Evolutionary conservation across 768 basidiomycete genomes (phyloP).

Genomic region (Tylopilus rubrobrunneus): DNA sequence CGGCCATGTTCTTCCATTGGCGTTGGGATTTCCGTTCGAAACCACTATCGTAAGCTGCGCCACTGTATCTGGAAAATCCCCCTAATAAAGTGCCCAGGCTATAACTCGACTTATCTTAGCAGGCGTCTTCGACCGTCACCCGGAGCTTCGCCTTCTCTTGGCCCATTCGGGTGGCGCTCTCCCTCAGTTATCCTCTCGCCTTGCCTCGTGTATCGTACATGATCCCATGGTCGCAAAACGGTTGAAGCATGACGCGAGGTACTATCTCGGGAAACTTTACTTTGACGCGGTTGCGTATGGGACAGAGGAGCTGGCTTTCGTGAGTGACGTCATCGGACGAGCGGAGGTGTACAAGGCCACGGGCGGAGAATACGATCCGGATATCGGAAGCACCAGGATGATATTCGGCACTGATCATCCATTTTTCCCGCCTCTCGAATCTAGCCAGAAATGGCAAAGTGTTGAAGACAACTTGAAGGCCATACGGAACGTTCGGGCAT

Average conservation of each 20-base stretch:
- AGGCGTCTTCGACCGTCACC: conserved; percentile 78
- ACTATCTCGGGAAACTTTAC: conserved; percentile 76
- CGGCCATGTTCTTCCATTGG: conserved; percentile 84
- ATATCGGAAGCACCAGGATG: conserved; percentile 54
- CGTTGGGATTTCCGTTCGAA: conserved; percentile 87
- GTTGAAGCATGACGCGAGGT: conserved; percentile 77
- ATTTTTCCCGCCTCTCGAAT: conserved; percentile 79
- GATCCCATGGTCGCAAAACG: conserved; percentile 76
- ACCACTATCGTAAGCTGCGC: conserved; percentile 67
- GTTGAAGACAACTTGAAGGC: conserved; percentile 84
- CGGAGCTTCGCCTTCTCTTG: conserved; percentile 68
- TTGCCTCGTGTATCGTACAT: conserved; percentile 82
- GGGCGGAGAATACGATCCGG: conserved; percentile 28
- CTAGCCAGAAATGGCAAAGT: conserved; percentile 73
- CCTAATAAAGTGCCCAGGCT: conserved; percentile 39
- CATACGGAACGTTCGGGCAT: conserved; percentile 43
- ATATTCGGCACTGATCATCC: conserved; percentile 88
- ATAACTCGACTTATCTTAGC: conserved; percentile 77
- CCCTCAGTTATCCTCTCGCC: conserved; percentile 76
- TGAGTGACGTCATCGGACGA: conserved; percentile 65
- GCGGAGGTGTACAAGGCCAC: conserved; percentile 44
- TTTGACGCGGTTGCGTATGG: conserved; percentile 91
- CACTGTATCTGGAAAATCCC: background rate
- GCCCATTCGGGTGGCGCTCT: conserved; percentile 88
- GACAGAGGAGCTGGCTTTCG: conserved; percentile 77